Base-by-base conservation (phyloP, 2,329 filamentous ascomycete genomes). In the Hysterium pulicare region DNA sequence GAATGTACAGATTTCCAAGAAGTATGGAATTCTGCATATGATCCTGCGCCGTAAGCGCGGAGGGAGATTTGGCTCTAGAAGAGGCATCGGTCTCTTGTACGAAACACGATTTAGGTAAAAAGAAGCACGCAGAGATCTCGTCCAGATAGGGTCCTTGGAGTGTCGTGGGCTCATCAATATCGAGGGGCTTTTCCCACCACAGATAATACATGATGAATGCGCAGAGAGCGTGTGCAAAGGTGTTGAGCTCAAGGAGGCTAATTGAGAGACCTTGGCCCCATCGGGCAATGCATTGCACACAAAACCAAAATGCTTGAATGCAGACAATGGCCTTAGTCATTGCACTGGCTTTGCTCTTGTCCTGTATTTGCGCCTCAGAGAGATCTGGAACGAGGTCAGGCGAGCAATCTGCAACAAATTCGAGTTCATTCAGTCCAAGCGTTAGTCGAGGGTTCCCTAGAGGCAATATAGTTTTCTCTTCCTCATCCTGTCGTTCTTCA, bases 181-280 rank as follows among this genome's bases (percentile, higher is more conserved):
- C 20, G 4, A 37, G 28, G 11, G 56, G 56, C 22, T 59, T 55
- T 17, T 57, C 22, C 55, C 51, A 55, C 56, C 56, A 59, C 9
- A 57, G 15, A 2, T 42, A 20, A 33, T 59, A 61, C 1, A 60
- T 45, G 3, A 53, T 34, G 2, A 61, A 38, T 15, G 55, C 52
- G 35, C 57, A 54, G 8, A 49, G 3, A 39, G 49, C 26, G 44
- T 51, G 61, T 44, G 87, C 78, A 31, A 85, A 65, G 15, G 82
- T 68, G 46, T 83, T 78, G 4, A 79, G 59, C 37, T 82, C 76
- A 39, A 86, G 70, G 4, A 90, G 60, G 17, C 78, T 74, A 7
- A 58, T 36, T 2, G 52, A 44, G 11, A 57, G 24, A 37, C 20
- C 17, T 32, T 32, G 28, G 9, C 8, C 9, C 17, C n/a, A 10